These are phyloP conservation scores for Colletotrichum chrysophilum DNA, from an alignment of 2,329 filamentous ascomycete species.

Conservation along the genomic window DNA sequence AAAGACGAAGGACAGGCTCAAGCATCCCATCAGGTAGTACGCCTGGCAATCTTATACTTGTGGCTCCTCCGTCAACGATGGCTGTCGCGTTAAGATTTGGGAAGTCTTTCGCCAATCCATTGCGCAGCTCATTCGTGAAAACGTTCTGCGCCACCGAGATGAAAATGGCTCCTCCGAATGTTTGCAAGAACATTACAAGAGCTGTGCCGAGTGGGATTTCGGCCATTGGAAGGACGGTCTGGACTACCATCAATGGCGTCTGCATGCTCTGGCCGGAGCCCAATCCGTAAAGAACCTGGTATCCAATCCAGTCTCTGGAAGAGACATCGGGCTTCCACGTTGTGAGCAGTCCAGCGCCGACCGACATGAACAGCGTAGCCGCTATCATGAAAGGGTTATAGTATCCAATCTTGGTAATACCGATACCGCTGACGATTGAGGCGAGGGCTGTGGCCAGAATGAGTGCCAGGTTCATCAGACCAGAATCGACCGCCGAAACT, in stretches of 20 bases:
- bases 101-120: background rate
- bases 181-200: slow-evolving; percentile 13
- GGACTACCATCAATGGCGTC: slow-evolving; percentile 27
- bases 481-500: slow-evolving; percentile 33
- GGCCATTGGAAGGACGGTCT: slow-evolving; percentile 23
- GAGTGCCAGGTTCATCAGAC: slow-evolving; percentile 35
- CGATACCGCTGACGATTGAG: slow-evolving; percentile 27
- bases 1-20: background rate
- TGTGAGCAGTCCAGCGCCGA: slow-evolving; percentile 25
- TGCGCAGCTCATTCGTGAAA: slow-evolving; percentile 3
- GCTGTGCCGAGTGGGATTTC: slow-evolving; percentile 13
- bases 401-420: slow-evolving; percentile 37
- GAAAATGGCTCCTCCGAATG: slow-evolving; percentile 13
- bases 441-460: slow-evolving; percentile 32
- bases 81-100: background rate
- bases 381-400: slow-evolving; percentile 38
- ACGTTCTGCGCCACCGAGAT: slow-evolving; percentile 11
- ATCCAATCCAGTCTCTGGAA: slow-evolving; percentile 24
- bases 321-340: background rate
- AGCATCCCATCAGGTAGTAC: background rate
- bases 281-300: slow-evolving; percentile 27
- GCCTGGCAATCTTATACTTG: background rate
- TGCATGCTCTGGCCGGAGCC: slow-evolving; percentile 30
- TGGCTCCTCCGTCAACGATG: background rate
- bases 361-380: slow-evolving; percentile 29